Conservation (phyloP, 768 basidiomycete genomes). For the Arthromyces matolae region DNA sequence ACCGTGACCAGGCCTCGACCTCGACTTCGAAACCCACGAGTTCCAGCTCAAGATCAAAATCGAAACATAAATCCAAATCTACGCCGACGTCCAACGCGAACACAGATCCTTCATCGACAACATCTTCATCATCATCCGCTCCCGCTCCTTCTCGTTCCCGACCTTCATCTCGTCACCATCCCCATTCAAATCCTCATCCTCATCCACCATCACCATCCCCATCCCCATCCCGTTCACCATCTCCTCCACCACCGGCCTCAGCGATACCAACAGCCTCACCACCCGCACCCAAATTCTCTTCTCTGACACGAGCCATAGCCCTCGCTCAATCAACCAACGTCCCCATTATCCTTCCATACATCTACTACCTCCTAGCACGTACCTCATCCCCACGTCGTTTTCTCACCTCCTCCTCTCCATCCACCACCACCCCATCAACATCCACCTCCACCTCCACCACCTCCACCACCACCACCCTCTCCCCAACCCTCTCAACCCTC, state of each 20-base stretch:
- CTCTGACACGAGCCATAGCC: slow-evolving; percentile 40
- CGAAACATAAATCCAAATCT: background rate
- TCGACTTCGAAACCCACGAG: no score
- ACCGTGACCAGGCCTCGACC: no score
- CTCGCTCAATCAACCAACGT: slow-evolving; percentile 41
- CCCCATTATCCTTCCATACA: slow-evolving; percentile 41
- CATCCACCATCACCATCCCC: background rate
- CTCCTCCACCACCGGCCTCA: background rate
- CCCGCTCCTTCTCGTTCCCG: no score
- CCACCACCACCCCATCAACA: slow-evolving; percentile 43
- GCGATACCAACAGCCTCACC: background rate
- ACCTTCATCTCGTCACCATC: no score
- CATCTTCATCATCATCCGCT: background rate
- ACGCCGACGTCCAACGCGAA: background rate
- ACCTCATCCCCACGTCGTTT: slow-evolving; percentile 31
- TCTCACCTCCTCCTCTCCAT: slow-evolving; percentile 30
- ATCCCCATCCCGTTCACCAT: background rate
- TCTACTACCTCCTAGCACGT: slow-evolving; percentile 47
- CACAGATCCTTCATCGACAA: background rate
- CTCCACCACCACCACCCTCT: slow-evolving; percentile 28
- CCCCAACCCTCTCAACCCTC: slow-evolving; percentile 37
- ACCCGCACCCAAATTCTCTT: slow-evolving; percentile 21
- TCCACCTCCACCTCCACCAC: slow-evolving; percentile 29
- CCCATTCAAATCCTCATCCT: background rate
- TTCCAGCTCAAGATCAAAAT: background rate